Conservation (phyloP, 306 rosid genomes). For the Vigna radiata region DNA sequence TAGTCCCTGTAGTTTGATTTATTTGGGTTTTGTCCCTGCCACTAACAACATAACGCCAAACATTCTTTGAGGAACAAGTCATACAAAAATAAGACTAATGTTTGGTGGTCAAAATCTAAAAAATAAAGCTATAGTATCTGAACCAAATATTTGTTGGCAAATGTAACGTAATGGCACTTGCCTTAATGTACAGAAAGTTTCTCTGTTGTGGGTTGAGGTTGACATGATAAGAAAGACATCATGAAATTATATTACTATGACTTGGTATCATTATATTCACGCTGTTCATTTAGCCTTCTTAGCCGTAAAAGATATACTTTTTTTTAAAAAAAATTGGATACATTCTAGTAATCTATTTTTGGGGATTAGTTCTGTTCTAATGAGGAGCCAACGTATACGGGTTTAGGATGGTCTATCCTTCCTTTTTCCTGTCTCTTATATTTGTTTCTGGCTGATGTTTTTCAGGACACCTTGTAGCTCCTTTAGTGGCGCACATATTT, state of each 20-base stretch:
- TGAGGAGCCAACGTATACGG: neutral
- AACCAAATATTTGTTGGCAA: neutral
- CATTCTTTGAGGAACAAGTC: neutral
- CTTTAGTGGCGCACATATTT: constrained; percentile 77
- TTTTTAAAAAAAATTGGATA: neutral
- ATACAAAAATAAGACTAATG: neutral
- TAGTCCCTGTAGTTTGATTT: neutral
- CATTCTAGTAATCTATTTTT: constrained; percentile 20
- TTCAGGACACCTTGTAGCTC: constrained; percentile 90
- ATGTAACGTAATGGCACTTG: neutral
- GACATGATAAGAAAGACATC: constrained; percentile 8
- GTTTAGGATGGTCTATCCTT: constrained; percentile 1
- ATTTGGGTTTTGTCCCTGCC: neutral
- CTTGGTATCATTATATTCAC: constrained; percentile 25
- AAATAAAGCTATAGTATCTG: neutral
- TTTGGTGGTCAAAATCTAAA: neutral
- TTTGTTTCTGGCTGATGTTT: constrained; percentile 27
- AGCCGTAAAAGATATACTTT: constrained; percentile 2
- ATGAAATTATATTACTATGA: neutral
- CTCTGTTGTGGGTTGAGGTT: constrained; percentile 13
- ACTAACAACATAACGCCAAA: neutral
- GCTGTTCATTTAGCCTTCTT: constrained; percentile 30
- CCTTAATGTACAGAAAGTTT: constrained; percentile 22
- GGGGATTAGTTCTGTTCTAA: constrained; percentile 25
- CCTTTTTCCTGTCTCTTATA: constrained; percentile 19